Base-by-base conservation (phyloP, 345 rosid genomes). In the Eutrema heterophyllum region DNA sequence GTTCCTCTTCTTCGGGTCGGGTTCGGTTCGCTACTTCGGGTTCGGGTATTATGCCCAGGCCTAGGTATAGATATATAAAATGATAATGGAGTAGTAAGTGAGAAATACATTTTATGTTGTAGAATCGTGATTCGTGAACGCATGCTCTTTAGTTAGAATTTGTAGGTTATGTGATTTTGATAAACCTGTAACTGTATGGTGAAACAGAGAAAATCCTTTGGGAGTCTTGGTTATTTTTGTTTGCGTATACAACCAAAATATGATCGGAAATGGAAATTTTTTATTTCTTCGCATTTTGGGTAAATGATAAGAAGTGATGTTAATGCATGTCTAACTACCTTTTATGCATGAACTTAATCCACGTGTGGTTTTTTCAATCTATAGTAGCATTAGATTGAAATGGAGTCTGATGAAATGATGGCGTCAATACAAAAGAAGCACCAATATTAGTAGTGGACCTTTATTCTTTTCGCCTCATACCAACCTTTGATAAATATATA, bases 271-370 rank as follows among this genome's bases (percentile, higher is more conserved):
- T 59, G 73, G 68, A 67, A 15, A 1, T 9, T 14, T 18, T 51
- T 6, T 32, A 33, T 64, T 7, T 45, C 11, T n/a, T n/a, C 53
- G 13, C 64, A 68, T 68, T 68, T 61, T 44, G 27, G 79, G 79
- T 53, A 62, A 52, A 50, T 67, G 73, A 74, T 59, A 67, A 18
- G 46, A 74, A 32, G 32, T 74, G 74, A 75, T 68, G 70, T 61
- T 24, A 2, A 43, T 75, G n/a, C n/a, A n/a, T n/a, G 70, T 54
- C 14, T 52, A 49, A 41, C 40, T 5, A 67, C 10, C 15, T 33
- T 7, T 39, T 51, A 15, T 43, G 64, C 74, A 53, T 68, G 44
- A 33, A 13, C 53, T 13, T 2, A 18, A 12, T 50, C 79, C 74
- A 75, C 79, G 79, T 68, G 61, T 43, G 26, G 4, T 21, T 43